Evolutionary conservation across 2,329 filamentous ascomycete species (phyloP).

Genomic region (Claviceps cyperi): DNA sequence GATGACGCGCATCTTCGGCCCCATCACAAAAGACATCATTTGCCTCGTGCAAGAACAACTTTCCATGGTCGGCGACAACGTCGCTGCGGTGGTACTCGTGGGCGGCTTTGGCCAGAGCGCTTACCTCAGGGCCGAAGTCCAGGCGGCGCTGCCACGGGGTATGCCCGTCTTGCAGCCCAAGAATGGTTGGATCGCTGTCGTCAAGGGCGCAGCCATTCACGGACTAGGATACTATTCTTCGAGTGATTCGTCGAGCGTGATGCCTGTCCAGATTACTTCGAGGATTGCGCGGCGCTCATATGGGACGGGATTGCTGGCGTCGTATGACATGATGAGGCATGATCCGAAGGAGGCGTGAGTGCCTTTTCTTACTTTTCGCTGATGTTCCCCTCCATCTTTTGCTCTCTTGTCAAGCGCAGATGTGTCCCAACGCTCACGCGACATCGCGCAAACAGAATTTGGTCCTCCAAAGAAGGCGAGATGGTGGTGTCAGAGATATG

Average conservation of each 20-base stretch:
- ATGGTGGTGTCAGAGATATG: slow-evolving; percentile 23
- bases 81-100: slow-evolving; percentile 30
- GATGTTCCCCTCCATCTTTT: slow-evolving; percentile 1
- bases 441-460: slow-evolving; percentile 14
- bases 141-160: slow-evolving; percentile 18
- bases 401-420: neutral
- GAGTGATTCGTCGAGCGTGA: slow-evolving; percentile 13
- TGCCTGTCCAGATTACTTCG: slow-evolving; percentile 18
- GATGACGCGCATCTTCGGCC: slow-evolving; percentile 41
- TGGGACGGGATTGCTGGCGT: slow-evolving; percentile 21
- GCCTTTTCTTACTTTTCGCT: neutral
- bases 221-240: slow-evolving; percentile 20
- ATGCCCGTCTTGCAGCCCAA: slow-evolving; percentile 32
- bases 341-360: slow-evolving; percentile 22
- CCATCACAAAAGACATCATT: slow-evolving; percentile 28
- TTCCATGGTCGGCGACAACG: slow-evolving; percentile 19
- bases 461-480: slow-evolving; percentile 23
- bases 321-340: slow-evolving; percentile 23
- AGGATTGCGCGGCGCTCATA: slow-evolving; percentile 23
- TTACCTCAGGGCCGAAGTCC: slow-evolving; percentile 28
- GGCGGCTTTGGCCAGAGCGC: slow-evolving; percentile 33
- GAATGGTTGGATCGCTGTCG: slow-evolving; percentile 35
- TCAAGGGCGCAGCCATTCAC: slow-evolving; percentile 34
- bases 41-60: slow-evolving; percentile 28
- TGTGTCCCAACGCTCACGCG: slow-evolving; percentile 2